Percentiles rank a stretch among this genome's conserved stretches.
These are phyloP conservation scores for Camptophora hylomeconis DNA, from an alignment of 2,329 filamentous ascomycete genomes.

Conservation along the genomic window DNA sequence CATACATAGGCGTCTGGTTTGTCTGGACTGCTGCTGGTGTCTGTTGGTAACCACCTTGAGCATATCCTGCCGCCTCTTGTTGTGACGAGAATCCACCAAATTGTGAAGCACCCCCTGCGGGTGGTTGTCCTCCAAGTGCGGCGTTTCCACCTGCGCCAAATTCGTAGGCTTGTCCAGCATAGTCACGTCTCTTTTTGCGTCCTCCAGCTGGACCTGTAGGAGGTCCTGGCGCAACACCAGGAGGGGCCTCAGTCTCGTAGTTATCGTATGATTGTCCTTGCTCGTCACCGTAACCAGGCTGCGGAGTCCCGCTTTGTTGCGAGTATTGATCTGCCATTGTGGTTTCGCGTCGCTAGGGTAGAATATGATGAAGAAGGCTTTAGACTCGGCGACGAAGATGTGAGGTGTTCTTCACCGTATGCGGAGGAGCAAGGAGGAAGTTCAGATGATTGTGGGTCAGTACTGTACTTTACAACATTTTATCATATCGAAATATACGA, in stretches of 20 bases:
- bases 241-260: constrained; percentile 20
- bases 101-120: constrained; percentile 37
- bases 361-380: no score
- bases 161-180: constrained; percentile 89
- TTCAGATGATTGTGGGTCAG: no score
- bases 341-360: constrained; percentile 40
- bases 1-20: constrained; percentile 21
- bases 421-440: no score
- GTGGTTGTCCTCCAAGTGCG: constrained; percentile 34
- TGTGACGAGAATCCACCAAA: constrained; percentile 51
- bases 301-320: constrained; percentile 13
- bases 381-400: no score
- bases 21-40: constrained; percentile 20
- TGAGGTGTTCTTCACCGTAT: no score
- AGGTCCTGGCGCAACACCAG: constrained; percentile 7
- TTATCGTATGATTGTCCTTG: constrained; percentile 25
- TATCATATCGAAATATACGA: no score
- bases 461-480: no score
- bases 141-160: constrained; percentile 82
- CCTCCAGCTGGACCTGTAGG: constrained; percentile 18
- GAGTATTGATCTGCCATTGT: constrained; percentile 30
- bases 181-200: constrained; percentile 71
- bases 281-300: constrained; percentile 34
- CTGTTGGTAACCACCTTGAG: constrained; percentile 28
- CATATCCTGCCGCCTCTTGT: constrained; percentile 33